These are phyloP conservation scores for Ustilago loliicola DNA, from an alignment of 1,284 basidiomycete species.

Conservation along the genomic window DNA sequence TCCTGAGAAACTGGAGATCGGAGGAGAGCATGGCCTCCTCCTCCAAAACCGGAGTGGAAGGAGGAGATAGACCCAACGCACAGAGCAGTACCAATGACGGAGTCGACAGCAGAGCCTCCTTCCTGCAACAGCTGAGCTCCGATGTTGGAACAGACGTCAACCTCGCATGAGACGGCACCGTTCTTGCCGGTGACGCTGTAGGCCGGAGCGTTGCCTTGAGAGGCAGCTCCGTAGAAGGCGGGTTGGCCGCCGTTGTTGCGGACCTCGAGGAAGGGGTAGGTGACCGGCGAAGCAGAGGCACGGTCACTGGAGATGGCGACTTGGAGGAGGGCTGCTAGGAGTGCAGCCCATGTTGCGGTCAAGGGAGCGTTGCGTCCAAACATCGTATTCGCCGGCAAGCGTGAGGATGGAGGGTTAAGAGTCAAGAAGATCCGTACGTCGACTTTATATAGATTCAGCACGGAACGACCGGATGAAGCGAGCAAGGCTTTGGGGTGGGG, in stretches of 20 bases:
- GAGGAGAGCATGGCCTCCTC: constrained; percentile 67
- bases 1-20: constrained; percentile 35
- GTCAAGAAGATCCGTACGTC: neutral
- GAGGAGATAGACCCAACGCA: constrained; percentile 71
- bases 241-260: constrained; percentile 30
- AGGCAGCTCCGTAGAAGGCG: constrained; percentile 48
- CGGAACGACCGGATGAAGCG: neutral
- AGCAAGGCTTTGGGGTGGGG: neutral
- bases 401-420: neutral
- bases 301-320: neutral
- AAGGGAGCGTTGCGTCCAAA: constrained; percentile 2
- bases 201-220: constrained; percentile 55
- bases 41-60: constrained; percentile 72
- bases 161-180: constrained; percentile 66
- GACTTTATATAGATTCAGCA: neutral
- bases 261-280: constrained; percentile 7
- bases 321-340: constrained; percentile 12
- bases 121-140: constrained; percentile 70
- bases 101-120: constrained; percentile 72
- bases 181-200: constrained; percentile 50
- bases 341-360: constrained; percentile 6
- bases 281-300: constrained; percentile 18
- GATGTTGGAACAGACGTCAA: constrained; percentile 71
- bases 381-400: neutral
- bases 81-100: constrained; percentile 65